A percentile compares a stretch with the other conserved stretches of the same genome.
These are phyloP conservation scores for Xerocomellus intermedius DNA, from an alignment of 768 basidiomycete genomes.

Conservation along the genomic window DNA sequence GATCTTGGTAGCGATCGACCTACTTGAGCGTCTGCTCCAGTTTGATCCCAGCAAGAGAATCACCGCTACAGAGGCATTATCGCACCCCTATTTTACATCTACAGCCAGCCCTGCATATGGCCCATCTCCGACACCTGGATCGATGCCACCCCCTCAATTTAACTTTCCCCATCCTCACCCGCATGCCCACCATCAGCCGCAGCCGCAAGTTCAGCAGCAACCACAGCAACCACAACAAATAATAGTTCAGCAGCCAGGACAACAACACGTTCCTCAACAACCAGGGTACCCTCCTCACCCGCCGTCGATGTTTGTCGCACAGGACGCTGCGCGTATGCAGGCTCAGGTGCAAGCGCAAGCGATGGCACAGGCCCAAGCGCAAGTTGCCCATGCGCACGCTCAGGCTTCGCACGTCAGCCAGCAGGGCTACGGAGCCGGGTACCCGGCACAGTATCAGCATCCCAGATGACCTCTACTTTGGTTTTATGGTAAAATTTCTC, in stretches of 20 bases:
- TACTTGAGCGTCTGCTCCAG: slow-evolving; percentile 91
- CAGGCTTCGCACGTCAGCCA: slow-evolving; percentile 32
- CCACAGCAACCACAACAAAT: slow-evolving; percentile 42
- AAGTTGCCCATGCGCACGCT: slow-evolving; percentile 39
- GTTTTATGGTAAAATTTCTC: neutral
- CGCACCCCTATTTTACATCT: slow-evolving; percentile 87
- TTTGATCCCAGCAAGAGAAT: slow-evolving; percentile 94
- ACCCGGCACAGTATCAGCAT: slow-evolving; percentile 34
- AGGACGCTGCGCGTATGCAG: slow-evolving; percentile 37
- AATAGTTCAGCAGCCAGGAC: slow-evolving; percentile 39
- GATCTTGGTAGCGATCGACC: slow-evolving; percentile 66
- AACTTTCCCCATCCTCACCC: slow-evolving; percentile 66
- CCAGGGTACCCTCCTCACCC: slow-evolving; percentile 32
- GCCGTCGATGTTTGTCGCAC: slow-evolving; percentile 32
- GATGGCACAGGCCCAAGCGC: slow-evolving; percentile 40
- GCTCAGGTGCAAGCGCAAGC: slow-evolving; percentile 44
- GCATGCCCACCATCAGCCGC: slow-evolving; percentile 48
- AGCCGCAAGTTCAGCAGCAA: slow-evolving; percentile 39
- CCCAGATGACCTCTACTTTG: slow-evolving; percentile 19
- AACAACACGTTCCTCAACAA: slow-evolving; percentile 37
- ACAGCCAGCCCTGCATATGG: slow-evolving; percentile 37
- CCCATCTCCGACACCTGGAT: slow-evolving; percentile 41
- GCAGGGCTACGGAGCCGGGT: slow-evolving; percentile 30
- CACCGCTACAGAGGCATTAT: slow-evolving; percentile 87
- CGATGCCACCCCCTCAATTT: slow-evolving; percentile 68